Conservation (phyloP, 805 yeast species). For the Yarrowia alimentaria region DNA sequence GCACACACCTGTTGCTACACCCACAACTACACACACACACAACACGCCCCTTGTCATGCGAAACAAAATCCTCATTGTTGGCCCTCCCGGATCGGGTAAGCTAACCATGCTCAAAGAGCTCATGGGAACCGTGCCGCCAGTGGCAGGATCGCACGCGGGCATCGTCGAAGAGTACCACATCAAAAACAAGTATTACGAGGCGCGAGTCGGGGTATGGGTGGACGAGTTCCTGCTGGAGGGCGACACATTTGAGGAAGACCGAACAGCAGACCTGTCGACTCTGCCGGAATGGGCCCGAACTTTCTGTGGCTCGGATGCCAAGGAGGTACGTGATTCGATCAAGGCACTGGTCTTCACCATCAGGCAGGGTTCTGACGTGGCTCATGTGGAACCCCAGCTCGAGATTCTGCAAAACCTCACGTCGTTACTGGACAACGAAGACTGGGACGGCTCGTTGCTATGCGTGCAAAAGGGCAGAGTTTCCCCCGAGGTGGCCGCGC, state of each 20-base stretch:
- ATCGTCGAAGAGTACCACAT: slow-evolving; percentile 34
- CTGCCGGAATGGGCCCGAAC: slow-evolving; percentile 38
- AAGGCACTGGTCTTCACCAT: slow-evolving; percentile 41
- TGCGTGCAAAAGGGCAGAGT: slow-evolving; percentile 33
- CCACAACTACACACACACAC: not conserved
- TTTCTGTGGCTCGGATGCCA: slow-evolving; percentile 40
- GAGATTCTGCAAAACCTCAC: slow-evolving; percentile 31
- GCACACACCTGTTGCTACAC: not conserved
- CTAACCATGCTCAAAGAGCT: slow-evolving; percentile 36
- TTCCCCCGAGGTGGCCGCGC: slow-evolving; percentile 15
- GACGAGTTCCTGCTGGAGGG: slow-evolving; percentile 41
- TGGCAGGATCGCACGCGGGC: slow-evolving; percentile 36
- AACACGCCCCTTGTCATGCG: no score
- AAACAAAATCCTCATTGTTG: slow-evolving; percentile 39
- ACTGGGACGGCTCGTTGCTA: slow-evolving; percentile 35
- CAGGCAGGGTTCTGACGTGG: slow-evolving; percentile 29
- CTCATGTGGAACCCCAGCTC: slow-evolving; percentile 29
- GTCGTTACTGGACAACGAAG: slow-evolving; percentile 32
- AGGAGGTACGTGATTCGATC: slow-evolving; percentile 42
- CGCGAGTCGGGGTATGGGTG: slow-evolving; percentile 39
- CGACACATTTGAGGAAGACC: slow-evolving; percentile 24
- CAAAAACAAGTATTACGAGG: slow-evolving; percentile 40
- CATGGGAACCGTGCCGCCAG: slow-evolving; percentile 30
- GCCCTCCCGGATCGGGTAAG: slow-evolving; percentile 41
- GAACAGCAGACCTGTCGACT: not conserved